Conservation (phyloP, 2,329 filamentous ascomycete genomes). For the Diaporthe velutina region DNA sequence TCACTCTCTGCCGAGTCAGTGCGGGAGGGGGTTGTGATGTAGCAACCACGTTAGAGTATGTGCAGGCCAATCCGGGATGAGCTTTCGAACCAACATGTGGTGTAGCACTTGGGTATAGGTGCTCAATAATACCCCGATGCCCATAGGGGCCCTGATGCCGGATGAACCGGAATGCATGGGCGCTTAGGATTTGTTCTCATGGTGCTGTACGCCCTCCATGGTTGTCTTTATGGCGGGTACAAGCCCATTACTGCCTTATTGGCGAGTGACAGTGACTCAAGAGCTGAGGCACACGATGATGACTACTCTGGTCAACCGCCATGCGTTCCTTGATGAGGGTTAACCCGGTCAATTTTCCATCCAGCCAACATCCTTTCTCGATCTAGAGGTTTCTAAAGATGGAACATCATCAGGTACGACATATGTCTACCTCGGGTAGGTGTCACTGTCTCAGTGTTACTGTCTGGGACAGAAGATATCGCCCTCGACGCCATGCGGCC, state of each 20-base stretch:
- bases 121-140: background rate
- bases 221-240: background rate
- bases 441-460: background rate
- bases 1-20: background rate
- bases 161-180: background rate
- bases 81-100: background rate
- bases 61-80: background rate
- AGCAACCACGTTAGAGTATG: too few species aligned
- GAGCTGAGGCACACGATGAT: background rate
- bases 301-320: background rate
- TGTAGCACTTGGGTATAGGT: background rate
- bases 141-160: background rate
- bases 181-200: background rate
- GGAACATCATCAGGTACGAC: background rate
- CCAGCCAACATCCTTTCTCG: background rate
- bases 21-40: background rate
- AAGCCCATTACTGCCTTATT: background rate
- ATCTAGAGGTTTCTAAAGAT: conserved; percentile 10
- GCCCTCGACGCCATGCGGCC: conserved; percentile 24
- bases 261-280: background rate
- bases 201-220: background rate
- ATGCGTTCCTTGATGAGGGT: background rate
- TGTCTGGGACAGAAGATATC: conserved; percentile 19
- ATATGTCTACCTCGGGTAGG: background rate
- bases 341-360: background rate